Conservation (phyloP, 345 rosid genomes). For the Linum lewisii region DNA sequence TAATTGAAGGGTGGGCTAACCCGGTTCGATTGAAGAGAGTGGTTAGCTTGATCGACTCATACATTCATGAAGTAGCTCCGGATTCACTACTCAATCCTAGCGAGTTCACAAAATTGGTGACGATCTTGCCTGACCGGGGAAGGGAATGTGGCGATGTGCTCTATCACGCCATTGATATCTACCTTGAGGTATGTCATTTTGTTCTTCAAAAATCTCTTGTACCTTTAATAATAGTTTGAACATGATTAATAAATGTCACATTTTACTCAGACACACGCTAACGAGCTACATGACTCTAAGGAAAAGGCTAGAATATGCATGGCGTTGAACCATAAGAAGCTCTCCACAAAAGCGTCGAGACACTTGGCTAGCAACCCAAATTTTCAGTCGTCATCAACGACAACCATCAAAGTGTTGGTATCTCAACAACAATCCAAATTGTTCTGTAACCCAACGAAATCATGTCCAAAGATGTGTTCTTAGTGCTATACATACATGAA, state of each 20-base stretch:
- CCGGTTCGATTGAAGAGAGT: slow-evolving; percentile 25
- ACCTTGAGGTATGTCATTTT: slow-evolving; percentile 32
- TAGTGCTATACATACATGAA: too few relatives aligned
- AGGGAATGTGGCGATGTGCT: slow-evolving; percentile 32
- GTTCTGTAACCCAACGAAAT: background rate
- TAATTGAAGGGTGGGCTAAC: slow-evolving; percentile 8
- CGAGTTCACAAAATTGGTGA: slow-evolving; percentile 29
- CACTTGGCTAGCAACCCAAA: slow-evolving; percentile 28
- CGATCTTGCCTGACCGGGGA: slow-evolving; percentile 32
- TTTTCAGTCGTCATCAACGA: slow-evolving; percentile 32
- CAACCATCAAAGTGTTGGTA: slow-evolving; percentile 20
- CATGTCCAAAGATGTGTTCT: too few relatives aligned
- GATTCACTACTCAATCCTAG: slow-evolving; percentile 29
- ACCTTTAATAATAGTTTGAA: background rate
- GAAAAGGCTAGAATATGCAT: slow-evolving; percentile 28
- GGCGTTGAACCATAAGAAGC: slow-evolving; percentile 34
- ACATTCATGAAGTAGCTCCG: slow-evolving; percentile 40
- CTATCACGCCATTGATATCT: slow-evolving; percentile 41
- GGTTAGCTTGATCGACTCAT: slow-evolving; percentile 34
- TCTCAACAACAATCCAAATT: slow-evolving; percentile 23
- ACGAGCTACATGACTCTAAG: slow-evolving; percentile 16
- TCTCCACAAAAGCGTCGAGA: slow-evolving; percentile 24
- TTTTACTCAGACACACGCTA: slow-evolving; percentile 34
- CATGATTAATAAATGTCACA: background rate
- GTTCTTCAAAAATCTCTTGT: too few relatives aligned